Conservation (phyloP, 2,329 filamentous ascomycete genomes). For the Mollisia scopiformis region DNA sequence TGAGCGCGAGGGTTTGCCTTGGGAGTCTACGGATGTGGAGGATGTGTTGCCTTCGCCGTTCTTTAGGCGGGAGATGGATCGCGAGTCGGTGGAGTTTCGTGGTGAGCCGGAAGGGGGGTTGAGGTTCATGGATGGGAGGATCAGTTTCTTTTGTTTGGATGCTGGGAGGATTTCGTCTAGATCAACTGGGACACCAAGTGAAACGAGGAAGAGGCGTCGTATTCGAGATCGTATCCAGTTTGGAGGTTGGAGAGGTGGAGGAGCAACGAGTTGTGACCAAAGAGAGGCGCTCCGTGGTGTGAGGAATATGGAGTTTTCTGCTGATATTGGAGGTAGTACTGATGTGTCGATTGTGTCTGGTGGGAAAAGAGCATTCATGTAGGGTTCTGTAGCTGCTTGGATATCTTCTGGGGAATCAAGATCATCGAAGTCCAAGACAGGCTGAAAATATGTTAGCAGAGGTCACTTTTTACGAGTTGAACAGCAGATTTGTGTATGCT, state of each 20-base stretch:
- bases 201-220: slow-evolving; percentile 91
- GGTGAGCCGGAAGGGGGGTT: slow-evolving; percentile 53
- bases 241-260: slow-evolving; percentile 90
- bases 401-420: slow-evolving; percentile 63
- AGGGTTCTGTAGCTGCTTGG: slow-evolving; percentile 62
- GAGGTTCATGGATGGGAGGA: slow-evolving; percentile 76
- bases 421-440: slow-evolving; percentile 69
- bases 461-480: slow-evolving; percentile 9
- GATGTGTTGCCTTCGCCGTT: slow-evolving; percentile 52
- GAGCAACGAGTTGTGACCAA: slow-evolving; percentile 95
- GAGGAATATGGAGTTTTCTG: slow-evolving; percentile 68
- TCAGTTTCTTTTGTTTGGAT: slow-evolving; percentile 96
- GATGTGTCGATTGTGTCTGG: slow-evolving; percentile 56
- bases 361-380: slow-evolving; percentile 69
- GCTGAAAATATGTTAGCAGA: slow-evolving; percentile 46
- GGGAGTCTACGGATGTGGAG: slow-evolving; percentile 61
- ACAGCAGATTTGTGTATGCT: slow-evolving; percentile 18
- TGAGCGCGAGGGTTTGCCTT: slow-evolving; percentile 54
- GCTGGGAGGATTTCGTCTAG: slow-evolving; percentile 96
- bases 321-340: slow-evolving; percentile 47
- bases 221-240: slow-evolving; percentile 98
- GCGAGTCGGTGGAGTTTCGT: slow-evolving; percentile 57
- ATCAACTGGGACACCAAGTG: slow-evolving; percentile 92
- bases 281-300: slow-evolving; percentile 87
- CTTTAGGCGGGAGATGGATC: slow-evolving; percentile 33